phyloP scores from a whole-genome alignment of 1,284 basidiomycete species.

The Pascua sp. region DNA sequence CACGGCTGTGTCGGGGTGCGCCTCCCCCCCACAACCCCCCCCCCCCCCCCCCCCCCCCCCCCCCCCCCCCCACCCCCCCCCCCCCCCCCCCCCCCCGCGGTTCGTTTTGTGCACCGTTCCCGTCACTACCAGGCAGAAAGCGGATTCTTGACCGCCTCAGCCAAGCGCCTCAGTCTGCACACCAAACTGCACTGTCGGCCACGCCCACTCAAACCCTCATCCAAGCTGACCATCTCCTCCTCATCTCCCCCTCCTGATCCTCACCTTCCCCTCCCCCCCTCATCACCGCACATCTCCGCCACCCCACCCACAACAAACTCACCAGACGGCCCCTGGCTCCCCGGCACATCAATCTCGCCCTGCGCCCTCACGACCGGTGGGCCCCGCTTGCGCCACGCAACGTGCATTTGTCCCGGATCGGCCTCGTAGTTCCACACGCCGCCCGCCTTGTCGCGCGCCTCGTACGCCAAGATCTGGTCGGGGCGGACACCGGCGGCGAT shows the following conservation, averaged over 20 bases:
- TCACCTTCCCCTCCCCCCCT: too few relatives aligned
- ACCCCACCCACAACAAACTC: neutral
- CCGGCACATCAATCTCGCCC: constrained; percentile 9
- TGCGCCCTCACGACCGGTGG: constrained; percentile 9
- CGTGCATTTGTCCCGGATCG: constrained; percentile 13
- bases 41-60: too few relatives aligned
- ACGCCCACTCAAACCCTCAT: neutral
- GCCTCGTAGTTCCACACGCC: constrained; percentile 27
- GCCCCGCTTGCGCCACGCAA: constrained; percentile 14
- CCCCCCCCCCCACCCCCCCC: too few relatives aligned
- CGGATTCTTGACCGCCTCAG: too few relatives aligned
- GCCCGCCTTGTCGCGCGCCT: constrained; percentile 22
- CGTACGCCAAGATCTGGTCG: constrained; percentile 27
- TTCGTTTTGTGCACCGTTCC: too few relatives aligned
- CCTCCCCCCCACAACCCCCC: too few relatives aligned
- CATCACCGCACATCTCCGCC: too few relatives aligned
- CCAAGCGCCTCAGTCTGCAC: too few relatives aligned
- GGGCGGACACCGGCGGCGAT: constrained; percentile 31
- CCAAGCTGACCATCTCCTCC: neutral
- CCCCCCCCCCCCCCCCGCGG: too few relatives aligned
- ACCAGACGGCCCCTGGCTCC: constrained; percentile 18
- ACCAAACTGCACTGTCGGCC: too few relatives aligned
- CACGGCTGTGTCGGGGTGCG: too few relatives aligned
- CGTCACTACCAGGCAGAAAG: too few relatives aligned
- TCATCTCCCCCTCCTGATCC: neutral